phyloP scores from a whole-genome alignment of 2,329 filamentous ascomycete genomes.

The Verticillium klebahnii region DNA sequence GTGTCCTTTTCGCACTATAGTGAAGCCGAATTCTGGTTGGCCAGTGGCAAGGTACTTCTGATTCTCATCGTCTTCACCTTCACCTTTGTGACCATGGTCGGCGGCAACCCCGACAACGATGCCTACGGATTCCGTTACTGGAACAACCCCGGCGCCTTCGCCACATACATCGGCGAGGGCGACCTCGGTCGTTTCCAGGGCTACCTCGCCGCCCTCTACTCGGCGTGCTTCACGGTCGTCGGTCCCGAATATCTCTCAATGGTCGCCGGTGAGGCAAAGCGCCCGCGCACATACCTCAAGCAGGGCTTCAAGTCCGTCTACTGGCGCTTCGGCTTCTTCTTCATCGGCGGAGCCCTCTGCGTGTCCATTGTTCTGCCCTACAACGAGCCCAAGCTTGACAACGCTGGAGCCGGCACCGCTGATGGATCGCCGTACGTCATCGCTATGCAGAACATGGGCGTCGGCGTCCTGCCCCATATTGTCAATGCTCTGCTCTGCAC shows the following conservation, averaged over 20 bases:
- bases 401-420: constrained; percentile 34
- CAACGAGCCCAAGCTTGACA: constrained; percentile 51
- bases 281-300: constrained; percentile 60
- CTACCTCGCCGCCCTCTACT: constrained; percentile 63
- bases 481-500: constrained; percentile 55
- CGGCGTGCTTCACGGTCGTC: constrained; percentile 58
- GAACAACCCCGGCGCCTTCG: constrained; percentile 58
- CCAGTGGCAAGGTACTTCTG: constrained; percentile 58
- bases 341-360: constrained; percentile 62
- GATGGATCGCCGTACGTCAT: constrained; percentile 60
- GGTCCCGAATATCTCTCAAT: constrained; percentile 65
- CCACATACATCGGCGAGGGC: constrained; percentile 54
- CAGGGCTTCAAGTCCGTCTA: constrained; percentile 70
- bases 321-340: constrained; percentile 67
- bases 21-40: constrained; percentile 68
- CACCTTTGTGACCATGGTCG: constrained; percentile 77
- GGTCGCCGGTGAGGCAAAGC: constrained; percentile 65
- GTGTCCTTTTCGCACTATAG: constrained; percentile 55
- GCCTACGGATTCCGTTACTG: constrained; percentile 68
- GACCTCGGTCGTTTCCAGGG: constrained; percentile 64
- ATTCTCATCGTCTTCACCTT: constrained; percentile 65
- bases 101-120: constrained; percentile 67
- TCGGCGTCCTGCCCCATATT: constrained; percentile 50
- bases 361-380: constrained; percentile 64
- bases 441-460: constrained; percentile 51